Evolutionary conservation across 768 basidiomycete genomes (phyloP), one percentile per base, ranked within the genome.

Genomic region (Fomitopsis serialis): DNA sequence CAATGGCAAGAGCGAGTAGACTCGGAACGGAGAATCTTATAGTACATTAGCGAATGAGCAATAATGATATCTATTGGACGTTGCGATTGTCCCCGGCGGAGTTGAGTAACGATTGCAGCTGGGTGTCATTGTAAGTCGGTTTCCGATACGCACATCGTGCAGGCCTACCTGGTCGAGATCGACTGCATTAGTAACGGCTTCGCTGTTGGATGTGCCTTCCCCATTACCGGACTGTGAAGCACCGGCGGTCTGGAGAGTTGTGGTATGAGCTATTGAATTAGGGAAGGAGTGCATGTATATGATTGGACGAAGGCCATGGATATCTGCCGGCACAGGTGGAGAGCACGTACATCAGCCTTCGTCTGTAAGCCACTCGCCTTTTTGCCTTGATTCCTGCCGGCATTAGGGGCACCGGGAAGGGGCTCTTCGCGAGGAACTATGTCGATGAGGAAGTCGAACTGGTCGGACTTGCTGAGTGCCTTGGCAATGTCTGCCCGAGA

Each of bases 371-470:
- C 54, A n/a, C 52, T 53, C 13, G 54, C 58, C 47, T 67, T 67
- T 56, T 67, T 67, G 36, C 54, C 54, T 24, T 57, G 53, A 10
- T 50, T 48, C 19, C 55, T 43, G 1, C 54, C 58, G 12, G 49
- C 55, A 15, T 25, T 50, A 9, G 53, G 25, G 2, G 50, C 60
- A 6, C 59, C 59, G 6, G 60, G 59, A 34, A 66, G 63, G 2
- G 66, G 66, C 54, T 92, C 89, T 54, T 96, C 95, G 42, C 94
- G 75, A 0, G 95, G 95, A 1, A 96, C 87, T 54, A 97, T 92
- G 69, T 98, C 96, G 66, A 98, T 96, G 54, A 98, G 75, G 65
- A 98, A 98, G 72, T 98, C 96, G 63, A 98, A 98, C 68, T 95
- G 93, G 72, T 98, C 96, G 3, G 88, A 89, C 69, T 93, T 92